These are phyloP conservation scores for Cystobasidium tubakii DNA, from an alignment of 768 basidiomycete species.

Conservation along the genomic window DNA sequence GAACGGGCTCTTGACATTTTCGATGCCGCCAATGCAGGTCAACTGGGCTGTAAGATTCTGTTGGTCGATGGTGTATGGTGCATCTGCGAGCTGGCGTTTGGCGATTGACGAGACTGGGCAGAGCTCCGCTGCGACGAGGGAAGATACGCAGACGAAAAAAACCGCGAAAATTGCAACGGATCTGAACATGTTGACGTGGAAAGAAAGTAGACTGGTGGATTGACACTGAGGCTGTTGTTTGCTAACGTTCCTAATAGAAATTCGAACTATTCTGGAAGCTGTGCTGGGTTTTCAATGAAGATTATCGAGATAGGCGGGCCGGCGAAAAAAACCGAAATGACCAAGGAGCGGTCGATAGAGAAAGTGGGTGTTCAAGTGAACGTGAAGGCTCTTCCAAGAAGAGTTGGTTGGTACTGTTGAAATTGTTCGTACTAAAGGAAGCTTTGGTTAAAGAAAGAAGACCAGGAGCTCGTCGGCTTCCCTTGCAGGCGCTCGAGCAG, in stretches of 20 bases:
- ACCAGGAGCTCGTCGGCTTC: not conserved
- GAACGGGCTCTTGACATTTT: conserved; percentile 21
- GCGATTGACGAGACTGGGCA: conserved; percentile 23
- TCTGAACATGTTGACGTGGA: conserved; percentile 1
- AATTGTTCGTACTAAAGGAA: not conserved
- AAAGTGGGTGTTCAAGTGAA: conserved; percentile 33
- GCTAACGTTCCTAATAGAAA: no score
- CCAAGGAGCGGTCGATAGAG: not conserved
- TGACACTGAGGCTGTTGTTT: not conserved
- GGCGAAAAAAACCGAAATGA: not conserved
- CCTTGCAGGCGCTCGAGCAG: not conserved
- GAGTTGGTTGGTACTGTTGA: not conserved
- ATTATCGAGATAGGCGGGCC: not conserved
- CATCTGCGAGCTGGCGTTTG: conserved; percentile 5
- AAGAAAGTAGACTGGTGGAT: not conserved
- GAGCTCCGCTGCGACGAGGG: conserved; percentile 4
- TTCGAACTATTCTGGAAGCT: not conserved
- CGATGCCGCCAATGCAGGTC: conserved; percentile 16
- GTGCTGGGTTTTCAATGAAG: not conserved
- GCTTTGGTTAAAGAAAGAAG: conserved; percentile 8
- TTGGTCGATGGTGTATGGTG: conserved; percentile 15
- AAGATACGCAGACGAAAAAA: not conserved
- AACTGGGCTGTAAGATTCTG: not conserved
- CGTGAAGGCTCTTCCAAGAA: conserved; percentile 24
- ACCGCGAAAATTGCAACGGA: not conserved